phyloP scores from a whole-genome alignment of 1,284 basidiomycete species.

The Erythrobasidium hasegawianum region DNA sequence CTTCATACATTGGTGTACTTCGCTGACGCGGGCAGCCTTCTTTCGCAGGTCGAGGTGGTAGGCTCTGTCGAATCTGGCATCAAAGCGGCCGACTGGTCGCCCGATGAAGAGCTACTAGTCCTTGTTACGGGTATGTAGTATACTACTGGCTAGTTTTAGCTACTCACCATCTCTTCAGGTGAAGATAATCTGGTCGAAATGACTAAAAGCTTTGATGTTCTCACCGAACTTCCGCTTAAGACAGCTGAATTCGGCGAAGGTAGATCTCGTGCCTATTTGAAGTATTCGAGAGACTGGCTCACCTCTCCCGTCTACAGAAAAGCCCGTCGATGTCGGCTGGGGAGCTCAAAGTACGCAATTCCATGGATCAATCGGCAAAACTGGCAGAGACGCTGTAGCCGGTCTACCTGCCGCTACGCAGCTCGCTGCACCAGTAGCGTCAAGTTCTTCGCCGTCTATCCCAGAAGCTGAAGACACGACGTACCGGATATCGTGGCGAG shows the following conservation, averaged over 20 bases:
- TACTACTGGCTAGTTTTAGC: not conserved
- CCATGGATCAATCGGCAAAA: conserved; percentile 90
- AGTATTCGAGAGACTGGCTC: not conserved
- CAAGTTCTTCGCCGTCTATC: conserved; percentile 50
- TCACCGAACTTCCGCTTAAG: conserved; percentile 71
- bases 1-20: no score
- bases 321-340: conserved; percentile 94
- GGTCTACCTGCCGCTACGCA: conserved; percentile 55
- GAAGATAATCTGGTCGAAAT: conserved; percentile 80
- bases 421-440: conserved; percentile 37
- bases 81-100: conserved; percentile 77
- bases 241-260: conserved; percentile 80
- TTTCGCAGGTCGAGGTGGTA: conserved; percentile 59
- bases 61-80: conserved; percentile 84
- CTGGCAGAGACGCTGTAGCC: conserved; percentile 58
- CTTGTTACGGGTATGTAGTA: conserved; percentile 66
- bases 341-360: conserved; percentile 96
- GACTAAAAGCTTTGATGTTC: conserved; percentile 81
- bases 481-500: conserved; percentile 84
- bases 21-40: not conserved
- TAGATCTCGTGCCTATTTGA: conserved; percentile 43
- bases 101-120: conserved; percentile 79
- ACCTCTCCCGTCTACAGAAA: conserved; percentile 56
- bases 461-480: conserved; percentile 58
- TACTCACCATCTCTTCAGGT: conserved; percentile 52